phyloP scores from a whole-genome alignment of 129 eudicot species.

The Flaveria trinervia region DNA sequence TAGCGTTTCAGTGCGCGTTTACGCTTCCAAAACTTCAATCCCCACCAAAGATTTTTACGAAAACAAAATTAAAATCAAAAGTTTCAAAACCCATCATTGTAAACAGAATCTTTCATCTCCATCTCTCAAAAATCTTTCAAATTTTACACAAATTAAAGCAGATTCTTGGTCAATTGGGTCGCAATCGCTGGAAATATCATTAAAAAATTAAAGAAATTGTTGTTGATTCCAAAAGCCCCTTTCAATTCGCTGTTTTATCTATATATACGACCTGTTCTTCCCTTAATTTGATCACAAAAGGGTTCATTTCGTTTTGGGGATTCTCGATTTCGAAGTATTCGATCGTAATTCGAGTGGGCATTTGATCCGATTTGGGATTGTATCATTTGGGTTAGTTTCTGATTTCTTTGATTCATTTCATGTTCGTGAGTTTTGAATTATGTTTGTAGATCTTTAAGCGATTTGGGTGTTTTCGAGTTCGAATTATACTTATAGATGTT shows the following conservation, averaged over 20 bases:
- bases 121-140: slow-evolving; percentile 26
- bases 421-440: neutral
- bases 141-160: neutral
- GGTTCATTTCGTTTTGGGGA: slow-evolving; percentile 23
- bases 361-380: slow-evolving; percentile 17
- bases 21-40: slow-evolving; percentile 32
- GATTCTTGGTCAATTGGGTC: slow-evolving; percentile 39
- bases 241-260: slow-evolving; percentile 14
- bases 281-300: slow-evolving; percentile 28
- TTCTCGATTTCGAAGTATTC: neutral
- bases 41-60: neutral
- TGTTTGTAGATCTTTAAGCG: slow-evolving; percentile 21
- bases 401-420: slow-evolving; percentile 24
- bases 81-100: neutral
- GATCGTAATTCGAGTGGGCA: neutral
- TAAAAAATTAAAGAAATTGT: neutral
- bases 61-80: neutral
- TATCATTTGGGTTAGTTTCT: slow-evolving; percentile 41
- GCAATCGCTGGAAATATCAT: slow-evolving; percentile 9
- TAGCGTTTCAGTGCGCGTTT: slow-evolving; percentile 26
- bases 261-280: slow-evolving; percentile 24
- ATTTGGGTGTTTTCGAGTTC: slow-evolving; percentile 4
- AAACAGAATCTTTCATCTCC: slow-evolving; percentile 16
- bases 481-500: neutral
- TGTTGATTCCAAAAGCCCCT: neutral